Conservation (phyloP, 1,284 basidiomycete genomes). For the Papiliotrema flavescens region DNA sequence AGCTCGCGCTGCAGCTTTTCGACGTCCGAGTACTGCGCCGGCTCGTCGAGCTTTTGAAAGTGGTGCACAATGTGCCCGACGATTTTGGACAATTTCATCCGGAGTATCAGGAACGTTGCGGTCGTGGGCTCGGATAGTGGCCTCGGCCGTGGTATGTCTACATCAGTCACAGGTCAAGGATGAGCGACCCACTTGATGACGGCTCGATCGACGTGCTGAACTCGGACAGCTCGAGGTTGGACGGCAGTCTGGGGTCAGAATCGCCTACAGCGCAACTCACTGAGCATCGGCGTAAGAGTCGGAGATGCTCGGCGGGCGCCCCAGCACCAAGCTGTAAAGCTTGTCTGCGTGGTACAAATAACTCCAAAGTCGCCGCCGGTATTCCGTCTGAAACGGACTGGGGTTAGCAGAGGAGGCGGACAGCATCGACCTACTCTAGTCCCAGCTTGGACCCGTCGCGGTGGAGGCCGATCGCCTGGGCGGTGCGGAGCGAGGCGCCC, state of each 20-base stretch:
- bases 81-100: conserved; percentile 75
- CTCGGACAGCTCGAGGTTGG: conserved; percentile 74
- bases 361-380: conserved; percentile 86
- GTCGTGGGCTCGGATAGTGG: conserved; percentile 62
- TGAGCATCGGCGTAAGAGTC: conserved; percentile 48
- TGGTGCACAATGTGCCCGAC: conserved; percentile 92
- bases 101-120: conserved; percentile 82
- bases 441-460: conserved; percentile 79
- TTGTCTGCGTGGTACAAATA: conserved; percentile 91
- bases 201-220: conserved; percentile 40
- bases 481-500: conserved; percentile 86
- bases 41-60: conserved; percentile 82
- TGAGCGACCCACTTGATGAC: neutral
- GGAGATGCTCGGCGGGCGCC: conserved; percentile 69
- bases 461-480: conserved; percentile 89
- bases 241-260: conserved; percentile 59
- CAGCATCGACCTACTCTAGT: conserved; percentile 53
- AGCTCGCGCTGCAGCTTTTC: conserved; percentile 79
- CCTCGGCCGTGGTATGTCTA: conserved; percentile 17
- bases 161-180: neutral
- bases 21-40: conserved; percentile 81
- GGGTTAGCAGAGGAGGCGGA: neutral
- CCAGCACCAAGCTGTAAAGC: conserved; percentile 78
- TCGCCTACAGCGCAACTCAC: conserved; percentile 14
- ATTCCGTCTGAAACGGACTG: conserved; percentile 74